Evolutionary conservation across 2,329 filamentous ascomycete species (phyloP).

Genomic region (Monilinia polystroma): DNA sequence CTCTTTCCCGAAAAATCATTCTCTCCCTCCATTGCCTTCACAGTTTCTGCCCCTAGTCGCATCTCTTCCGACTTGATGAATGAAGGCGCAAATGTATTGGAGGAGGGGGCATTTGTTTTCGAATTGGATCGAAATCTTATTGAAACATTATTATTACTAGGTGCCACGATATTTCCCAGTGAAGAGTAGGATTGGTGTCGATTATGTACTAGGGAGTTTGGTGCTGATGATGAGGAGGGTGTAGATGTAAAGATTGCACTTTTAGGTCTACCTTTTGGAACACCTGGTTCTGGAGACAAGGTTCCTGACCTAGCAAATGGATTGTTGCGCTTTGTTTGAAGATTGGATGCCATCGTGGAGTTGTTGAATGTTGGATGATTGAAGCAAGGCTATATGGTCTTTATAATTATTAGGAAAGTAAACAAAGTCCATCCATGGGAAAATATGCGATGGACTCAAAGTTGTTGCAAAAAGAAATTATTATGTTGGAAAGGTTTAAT

Average conservation of each 20-base stretch:
- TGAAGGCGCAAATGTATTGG: slow-evolving; percentile 87
- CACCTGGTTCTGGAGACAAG: slow-evolving; percentile 59
- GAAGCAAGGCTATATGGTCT: slow-evolving; percentile 8
- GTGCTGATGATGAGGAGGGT: slow-evolving; percentile 39
- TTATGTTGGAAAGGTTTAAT: background rate
- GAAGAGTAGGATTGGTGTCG: slow-evolving; percentile 59
- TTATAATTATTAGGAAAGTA: slow-evolving; percentile 6
- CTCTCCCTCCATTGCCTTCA: slow-evolving; percentile 84
- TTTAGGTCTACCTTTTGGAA: slow-evolving; percentile 61
- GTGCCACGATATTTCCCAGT: slow-evolving; percentile 43
- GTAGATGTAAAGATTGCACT: slow-evolving; percentile 63
- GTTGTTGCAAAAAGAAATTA: slow-evolving; percentile 2
- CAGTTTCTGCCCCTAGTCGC: slow-evolving; percentile 54
- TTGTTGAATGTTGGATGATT: slow-evolving; percentile 27
- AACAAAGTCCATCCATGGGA: slow-evolving; percentile 23
- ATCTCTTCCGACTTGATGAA: slow-evolving; percentile 91
- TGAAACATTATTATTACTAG: slow-evolving; percentile 29
- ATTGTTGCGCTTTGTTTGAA: slow-evolving; percentile 74
- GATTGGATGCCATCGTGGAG: slow-evolving; percentile 54
- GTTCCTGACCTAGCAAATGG: slow-evolving; percentile 72
- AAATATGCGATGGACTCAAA: background rate
- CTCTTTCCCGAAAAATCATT: slow-evolving; percentile 98
- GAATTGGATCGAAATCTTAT: slow-evolving; percentile 59
- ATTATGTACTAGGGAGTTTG: slow-evolving; percentile 61
- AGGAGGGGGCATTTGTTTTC: slow-evolving; percentile 60